Conservation (phyloP, 2,329 filamentous ascomycete species). For the Neobulgaria alba region DNA sequence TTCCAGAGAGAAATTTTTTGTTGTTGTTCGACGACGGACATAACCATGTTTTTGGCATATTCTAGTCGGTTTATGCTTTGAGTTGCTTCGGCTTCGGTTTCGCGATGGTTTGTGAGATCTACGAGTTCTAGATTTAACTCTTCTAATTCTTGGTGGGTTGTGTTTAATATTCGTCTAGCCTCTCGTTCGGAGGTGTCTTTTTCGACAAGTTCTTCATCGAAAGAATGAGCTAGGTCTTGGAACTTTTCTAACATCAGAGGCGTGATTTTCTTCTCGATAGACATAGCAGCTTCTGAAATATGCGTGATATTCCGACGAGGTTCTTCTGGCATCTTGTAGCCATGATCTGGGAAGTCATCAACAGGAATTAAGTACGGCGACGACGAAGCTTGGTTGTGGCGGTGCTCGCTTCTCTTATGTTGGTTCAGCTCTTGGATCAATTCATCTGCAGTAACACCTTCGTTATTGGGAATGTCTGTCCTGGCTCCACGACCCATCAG, state of each 20-base stretch:
- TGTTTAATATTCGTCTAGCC: slow-evolving; percentile 55
- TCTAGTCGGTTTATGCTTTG: slow-evolving; percentile 18
- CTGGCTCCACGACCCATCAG: slow-evolving; percentile 71
- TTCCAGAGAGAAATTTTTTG: slow-evolving; percentile 33
- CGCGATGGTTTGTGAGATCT: slow-evolving; percentile 27
- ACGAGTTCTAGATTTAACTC: slow-evolving; percentile 50
- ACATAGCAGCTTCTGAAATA: slow-evolving; percentile 57
- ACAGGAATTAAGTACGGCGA: slow-evolving; percentile 57
- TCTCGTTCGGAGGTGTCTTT: slow-evolving; percentile 63
- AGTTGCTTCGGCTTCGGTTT: slow-evolving; percentile 29
- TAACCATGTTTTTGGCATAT: slow-evolving; percentile 18
- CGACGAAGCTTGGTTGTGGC: slow-evolving; percentile 61
- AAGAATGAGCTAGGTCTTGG: slow-evolving; percentile 58
- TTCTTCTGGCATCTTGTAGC: slow-evolving; percentile 17
- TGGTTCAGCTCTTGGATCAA: slow-evolving; percentile 71
- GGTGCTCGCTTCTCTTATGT: slow-evolving; percentile 35
- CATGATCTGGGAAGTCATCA: slow-evolving; percentile 40
- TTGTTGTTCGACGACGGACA: slow-evolving; percentile 37
- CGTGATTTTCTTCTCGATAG: slow-evolving; percentile 60
- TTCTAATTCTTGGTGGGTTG: slow-evolving; percentile 60
- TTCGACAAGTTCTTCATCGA: slow-evolving; percentile 67
- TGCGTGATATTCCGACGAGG: slow-evolving; percentile 26
- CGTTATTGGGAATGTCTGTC: slow-evolving; percentile 72
- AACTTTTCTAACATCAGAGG: slow-evolving; percentile 65
- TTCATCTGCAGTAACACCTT: slow-evolving; percentile 77